Base-by-base conservation (phyloP, 78 protist species). In the Paratrimastix pyriformis region DNA sequence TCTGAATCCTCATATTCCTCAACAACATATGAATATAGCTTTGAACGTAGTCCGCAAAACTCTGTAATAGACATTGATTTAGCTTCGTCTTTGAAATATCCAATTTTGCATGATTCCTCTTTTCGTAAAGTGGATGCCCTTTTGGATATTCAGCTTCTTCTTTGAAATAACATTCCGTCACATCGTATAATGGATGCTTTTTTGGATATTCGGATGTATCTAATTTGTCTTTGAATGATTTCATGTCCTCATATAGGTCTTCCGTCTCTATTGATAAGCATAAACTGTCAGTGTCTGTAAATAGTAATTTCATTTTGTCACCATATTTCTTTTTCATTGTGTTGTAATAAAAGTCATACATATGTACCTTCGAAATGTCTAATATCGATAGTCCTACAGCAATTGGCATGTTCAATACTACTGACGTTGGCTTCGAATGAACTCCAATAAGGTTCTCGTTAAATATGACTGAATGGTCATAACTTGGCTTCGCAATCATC, bases 231-330 rank as follows among this genome's bases (percentile, higher is more conserved):
- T 18, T 37, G 39, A 64, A 40, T 21, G 3, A 3, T 1, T 21
- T 4, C 15, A 64, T 64, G 40, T 64, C 70, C 1, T 64, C 35
- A 9, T 64, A 64, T 7, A 64, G 30, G 48, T 64, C 70, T 64
- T 35, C 43, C 40, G 70, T 39, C 3, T 35, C 18, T 6, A 64
- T n/a, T 1, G 7, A n/a, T 21, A 39, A 40, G 26, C 3, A 1
- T 1, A 64, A 64, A 42, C 48, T 64, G 29, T 64, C 70, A 42
- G 70, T 64, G 40, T 64, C 70, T 7, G 43, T 64, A 40, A 40
- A 21, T n/a, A n/a, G n/a, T n/a, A n/a, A n/a, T n/a, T n/a, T n/a
- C n/a, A n/a, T n/a, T n/a, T n/a, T n/a, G n/a, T 64, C 32, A 15
- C 70, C 70, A 35, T 40, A 64, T 21, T 39, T 39, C 8, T 32